phyloP scores from a whole-genome alignment of 2,329 filamentous ascomycete species.

The Dactylellina sp. region DNA sequence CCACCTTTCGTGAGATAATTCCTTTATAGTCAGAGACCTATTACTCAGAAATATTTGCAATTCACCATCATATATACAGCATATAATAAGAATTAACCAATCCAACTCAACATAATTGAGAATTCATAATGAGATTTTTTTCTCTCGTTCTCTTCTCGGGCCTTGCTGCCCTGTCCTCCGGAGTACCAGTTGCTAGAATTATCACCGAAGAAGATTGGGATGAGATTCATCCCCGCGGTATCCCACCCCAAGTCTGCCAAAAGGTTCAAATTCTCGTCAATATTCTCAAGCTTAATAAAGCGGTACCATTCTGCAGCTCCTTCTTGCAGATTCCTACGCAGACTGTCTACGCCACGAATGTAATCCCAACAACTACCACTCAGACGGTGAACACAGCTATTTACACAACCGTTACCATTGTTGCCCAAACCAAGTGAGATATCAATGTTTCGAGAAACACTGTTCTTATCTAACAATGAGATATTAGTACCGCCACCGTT shows the following conservation, averaged over 20 bases:
- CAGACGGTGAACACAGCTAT: slow-evolving; percentile 14
- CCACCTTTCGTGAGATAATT: not conserved
- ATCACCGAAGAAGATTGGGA: not conserved
- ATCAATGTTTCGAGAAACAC: not conserved
- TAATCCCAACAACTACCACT: slow-evolving; percentile 7
- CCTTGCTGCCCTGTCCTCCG: not conserved
- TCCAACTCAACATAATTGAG: too few species aligned
- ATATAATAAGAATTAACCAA: too few species aligned
- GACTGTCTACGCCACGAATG: not conserved
- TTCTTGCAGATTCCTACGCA: slow-evolving; percentile 11
- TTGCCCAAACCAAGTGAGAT: slow-evolving; percentile 17
- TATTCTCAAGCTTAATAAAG: slow-evolving; percentile 5
- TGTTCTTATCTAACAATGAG: not conserved
- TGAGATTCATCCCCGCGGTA: not conserved
- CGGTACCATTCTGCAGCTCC: slow-evolving; percentile 12
- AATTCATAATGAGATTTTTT: not conserved
- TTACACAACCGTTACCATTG: slow-evolving; percentile 16
- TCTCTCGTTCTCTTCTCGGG: slow-evolving; percentile 2
- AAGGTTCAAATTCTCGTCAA: slow-evolving; percentile 7
- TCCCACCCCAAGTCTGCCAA: not conserved
- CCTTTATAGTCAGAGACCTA: not conserved
- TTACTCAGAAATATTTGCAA: not conserved
- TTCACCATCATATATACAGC: not conserved
- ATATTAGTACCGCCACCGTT: slow-evolving; percentile 4
- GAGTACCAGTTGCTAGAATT: not conserved